A percentile compares a stretch with the other conserved stretches of the same genome.
phyloP scores from a whole-genome alignment of 441 rosid species.

The Pelargonium citronellum region DNA sequence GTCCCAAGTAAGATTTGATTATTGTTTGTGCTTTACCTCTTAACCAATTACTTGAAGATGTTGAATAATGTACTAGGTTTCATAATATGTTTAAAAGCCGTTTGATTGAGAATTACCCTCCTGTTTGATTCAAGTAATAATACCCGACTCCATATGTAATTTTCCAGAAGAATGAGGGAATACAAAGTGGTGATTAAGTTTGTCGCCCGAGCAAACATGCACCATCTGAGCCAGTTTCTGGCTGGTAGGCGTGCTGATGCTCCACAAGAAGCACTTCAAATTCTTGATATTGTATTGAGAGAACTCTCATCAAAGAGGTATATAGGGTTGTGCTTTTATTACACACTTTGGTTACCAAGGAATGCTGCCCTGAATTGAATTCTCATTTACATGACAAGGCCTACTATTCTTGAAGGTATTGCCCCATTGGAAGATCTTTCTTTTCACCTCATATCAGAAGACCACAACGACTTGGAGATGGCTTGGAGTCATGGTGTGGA shows the following conservation, averaged over 20 bases:
- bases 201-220: conserved; percentile 82
- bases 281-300: conserved; percentile 81
- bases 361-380: neutral
- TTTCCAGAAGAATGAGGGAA: conserved; percentile 66
- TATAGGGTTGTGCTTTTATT: neutral
- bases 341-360: neutral
- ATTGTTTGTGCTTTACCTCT: neutral
- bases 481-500: conserved; percentile 97
- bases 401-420: conserved; percentile 41
- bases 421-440: conserved; percentile 84
- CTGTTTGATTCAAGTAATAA: neutral
- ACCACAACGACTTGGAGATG: conserved; percentile 85
- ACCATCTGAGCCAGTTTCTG: conserved; percentile 77
- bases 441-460: conserved; percentile 74
- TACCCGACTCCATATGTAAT: conserved; percentile 10
- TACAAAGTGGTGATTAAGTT: conserved; percentile 79
- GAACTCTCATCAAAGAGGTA: conserved; percentile 79
- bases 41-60: neutral
- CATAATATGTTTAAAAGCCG: neutral
- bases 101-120: neutral
- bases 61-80: neutral
- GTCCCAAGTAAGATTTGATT: conserved; percentile 58
- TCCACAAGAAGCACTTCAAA: conserved; percentile 85
- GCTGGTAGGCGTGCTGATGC: conserved; percentile 88
- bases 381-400: conserved; percentile 6